Evolutionary conservation across 2,329 filamentous ascomycete species (phyloP).

Genomic region (Onygenales sp.): DNA sequence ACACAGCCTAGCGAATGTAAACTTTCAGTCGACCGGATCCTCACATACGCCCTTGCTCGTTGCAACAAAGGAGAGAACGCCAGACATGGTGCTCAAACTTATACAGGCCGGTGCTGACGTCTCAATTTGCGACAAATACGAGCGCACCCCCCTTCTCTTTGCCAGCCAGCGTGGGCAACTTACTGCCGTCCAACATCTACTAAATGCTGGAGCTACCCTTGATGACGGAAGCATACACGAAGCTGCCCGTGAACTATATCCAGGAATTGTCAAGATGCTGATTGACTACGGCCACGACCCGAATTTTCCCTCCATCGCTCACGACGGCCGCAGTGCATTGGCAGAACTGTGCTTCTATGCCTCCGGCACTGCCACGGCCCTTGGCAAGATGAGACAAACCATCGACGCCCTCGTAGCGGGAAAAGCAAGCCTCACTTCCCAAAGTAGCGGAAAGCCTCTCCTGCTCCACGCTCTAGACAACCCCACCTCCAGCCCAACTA

Average conservation of each 20-base stretch:
- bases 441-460: conserved; percentile 42
- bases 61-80: conserved; percentile 46
- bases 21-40: conserved; percentile 44
- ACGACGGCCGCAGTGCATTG: conserved; percentile 53
- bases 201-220: conserved; percentile 46
- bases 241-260: conserved; percentile 50
- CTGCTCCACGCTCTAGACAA: conserved; percentile 51
- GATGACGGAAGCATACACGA: conserved; percentile 62
- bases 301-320: conserved; percentile 55
- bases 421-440: conserved; percentile 31
- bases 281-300: conserved; percentile 52
- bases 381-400: conserved; percentile 39
- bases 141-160: conserved; percentile 52
- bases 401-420: conserved; percentile 51
- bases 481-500: conserved; percentile 44
- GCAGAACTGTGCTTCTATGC: conserved; percentile 54
- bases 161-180: conserved; percentile 48
- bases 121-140: conserved; percentile 47
- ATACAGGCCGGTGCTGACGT: conserved; percentile 51
- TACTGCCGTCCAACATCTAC: conserved; percentile 41
- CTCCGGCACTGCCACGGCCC: conserved; percentile 38
- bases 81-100: conserved; percentile 49
- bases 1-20: conserved; percentile 42
- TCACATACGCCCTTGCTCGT: conserved; percentile 51
- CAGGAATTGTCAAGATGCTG: conserved; percentile 47